These are phyloP conservation scores for Aspergillus ruber DNA, from an alignment of 2,329 filamentous ascomycete species.

Conservation along the genomic window DNA sequence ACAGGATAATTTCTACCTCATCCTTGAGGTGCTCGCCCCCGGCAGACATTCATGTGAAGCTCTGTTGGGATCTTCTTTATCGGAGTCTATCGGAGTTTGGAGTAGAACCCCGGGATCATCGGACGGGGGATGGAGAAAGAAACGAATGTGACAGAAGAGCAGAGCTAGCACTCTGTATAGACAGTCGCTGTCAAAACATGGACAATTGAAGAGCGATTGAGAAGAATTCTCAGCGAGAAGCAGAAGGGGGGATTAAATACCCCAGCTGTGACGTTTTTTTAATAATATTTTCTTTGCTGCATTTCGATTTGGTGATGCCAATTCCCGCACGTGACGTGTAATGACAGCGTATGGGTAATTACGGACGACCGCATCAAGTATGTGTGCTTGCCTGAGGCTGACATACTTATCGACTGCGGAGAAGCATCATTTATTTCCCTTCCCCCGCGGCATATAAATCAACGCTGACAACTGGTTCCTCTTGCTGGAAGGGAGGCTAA, in stretches of 20 bases:
- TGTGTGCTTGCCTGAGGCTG: not conserved
- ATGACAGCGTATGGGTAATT: not conserved
- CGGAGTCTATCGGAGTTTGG: not conserved
- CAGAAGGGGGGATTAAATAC: not conserved
- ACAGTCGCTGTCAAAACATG: not conserved
- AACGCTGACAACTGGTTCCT: not conserved
- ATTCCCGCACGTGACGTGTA: too few species aligned
- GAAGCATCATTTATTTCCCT: not conserved
- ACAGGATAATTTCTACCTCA: slow-evolving; percentile 46
- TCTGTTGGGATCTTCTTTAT: not conserved
- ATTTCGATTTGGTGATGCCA: too few species aligned
- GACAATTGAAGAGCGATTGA: not conserved
- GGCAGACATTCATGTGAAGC: slow-evolving; percentile 56
- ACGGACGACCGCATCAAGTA: not conserved
- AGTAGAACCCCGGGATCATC: not conserved
- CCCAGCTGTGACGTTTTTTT: not conserved
- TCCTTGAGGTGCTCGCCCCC: slow-evolving; percentile 60
- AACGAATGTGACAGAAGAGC: not conserved
- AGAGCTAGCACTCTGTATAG: not conserved
- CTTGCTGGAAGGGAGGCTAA: not conserved
- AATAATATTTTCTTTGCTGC: not conserved
- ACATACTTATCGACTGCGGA: not conserved
- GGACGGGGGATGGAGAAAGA: not conserved
- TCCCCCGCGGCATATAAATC: not conserved
- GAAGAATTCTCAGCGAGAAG: not conserved